Percentiles rank a stretch among this genome's conserved stretches.
phyloP scores from a whole-genome alignment of 2,329 filamentous ascomycete genomes.

The Penicillium concentricum region DNA sequence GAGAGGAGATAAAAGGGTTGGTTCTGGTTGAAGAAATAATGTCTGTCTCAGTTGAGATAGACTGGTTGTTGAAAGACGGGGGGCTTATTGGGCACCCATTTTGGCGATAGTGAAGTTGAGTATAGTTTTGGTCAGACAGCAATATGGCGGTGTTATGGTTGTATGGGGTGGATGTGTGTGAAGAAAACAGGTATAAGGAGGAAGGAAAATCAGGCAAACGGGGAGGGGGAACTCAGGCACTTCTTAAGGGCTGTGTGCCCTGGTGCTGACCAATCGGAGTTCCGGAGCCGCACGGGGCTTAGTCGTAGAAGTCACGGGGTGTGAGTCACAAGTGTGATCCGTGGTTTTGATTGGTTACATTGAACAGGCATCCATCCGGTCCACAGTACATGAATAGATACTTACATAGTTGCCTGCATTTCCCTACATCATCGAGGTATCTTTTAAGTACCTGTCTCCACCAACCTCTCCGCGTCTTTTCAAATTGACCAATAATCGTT shows the following conservation, averaged over 20 bases:
- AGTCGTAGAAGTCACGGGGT: slow-evolving; percentile 30
- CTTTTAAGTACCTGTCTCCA: background rate
- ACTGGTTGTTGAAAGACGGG: slow-evolving; percentile 30
- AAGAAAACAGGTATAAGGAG: slow-evolving; percentile 15
- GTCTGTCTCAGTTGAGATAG: slow-evolving; percentile 41
- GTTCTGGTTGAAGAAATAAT: slow-evolving; percentile 40
- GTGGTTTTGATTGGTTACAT: slow-evolving; percentile 27
- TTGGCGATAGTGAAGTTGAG: slow-evolving; percentile 27
- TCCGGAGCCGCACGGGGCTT: slow-evolving; percentile 12
- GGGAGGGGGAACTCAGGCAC: slow-evolving; percentile 38
- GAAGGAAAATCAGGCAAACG: slow-evolving; percentile 35
- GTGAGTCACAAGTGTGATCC: slow-evolving; percentile 37
- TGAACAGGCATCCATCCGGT: slow-evolving; percentile 1
- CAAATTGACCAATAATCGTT: slow-evolving; percentile 1
- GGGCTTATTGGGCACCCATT: slow-evolving; percentile 45
- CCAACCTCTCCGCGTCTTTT: background rate
- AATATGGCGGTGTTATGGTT: slow-evolving; percentile 6
- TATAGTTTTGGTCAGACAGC: slow-evolving; percentile 9
- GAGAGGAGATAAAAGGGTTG: slow-evolving; percentile 31
- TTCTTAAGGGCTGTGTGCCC: slow-evolving; percentile 34
- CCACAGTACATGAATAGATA: background rate
- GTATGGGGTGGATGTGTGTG: slow-evolving; percentile 3
- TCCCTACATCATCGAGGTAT: background rate
- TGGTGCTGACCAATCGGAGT: slow-evolving; percentile 26
- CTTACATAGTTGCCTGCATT: background rate